A percentile compares a stretch with the other conserved stretches of the same genome.
Evolutionary conservation across 1,139 yeast genomes (phyloP).

Genomic region (Zygotorulaspora mrakii): DNA sequence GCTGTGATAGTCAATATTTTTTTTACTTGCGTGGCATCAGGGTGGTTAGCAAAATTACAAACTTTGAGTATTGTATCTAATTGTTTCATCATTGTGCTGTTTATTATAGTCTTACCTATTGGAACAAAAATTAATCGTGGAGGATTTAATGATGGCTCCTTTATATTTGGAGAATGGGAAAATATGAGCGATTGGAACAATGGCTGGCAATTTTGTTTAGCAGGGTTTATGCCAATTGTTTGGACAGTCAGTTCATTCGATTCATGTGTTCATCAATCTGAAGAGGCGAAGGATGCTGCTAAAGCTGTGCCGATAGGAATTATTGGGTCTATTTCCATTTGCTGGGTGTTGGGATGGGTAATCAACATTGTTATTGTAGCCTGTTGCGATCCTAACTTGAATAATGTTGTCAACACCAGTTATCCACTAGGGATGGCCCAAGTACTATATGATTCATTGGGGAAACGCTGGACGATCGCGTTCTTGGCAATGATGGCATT

Average conservation of each 20-base stretch:
- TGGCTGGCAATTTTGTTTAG: slow-evolving; percentile 57
- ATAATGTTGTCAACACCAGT: slow-evolving; percentile 41
- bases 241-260: slow-evolving; percentile 71
- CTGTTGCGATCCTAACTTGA: slow-evolving; percentile 52
- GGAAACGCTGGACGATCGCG: slow-evolving; percentile 65
- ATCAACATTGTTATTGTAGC: slow-evolving; percentile 54
- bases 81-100: slow-evolving; percentile 50
- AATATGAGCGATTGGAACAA: slow-evolving; percentile 56
- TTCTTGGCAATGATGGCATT: slow-evolving; percentile 56
- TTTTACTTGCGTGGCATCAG: slow-evolving; percentile 50
- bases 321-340: slow-evolving; percentile 49
- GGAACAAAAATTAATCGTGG: slow-evolving; percentile 41
- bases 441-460: slow-evolving; percentile 59
- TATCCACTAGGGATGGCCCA: slow-evolving; percentile 63
- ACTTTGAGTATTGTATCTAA: slow-evolving; percentile 56
- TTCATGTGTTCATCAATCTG: slow-evolving; percentile 68
- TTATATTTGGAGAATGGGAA: slow-evolving; percentile 54
- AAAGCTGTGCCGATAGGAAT: slow-evolving; percentile 68
- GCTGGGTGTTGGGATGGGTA: slow-evolving; percentile 60
- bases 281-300: slow-evolving; percentile 65
- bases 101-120: slow-evolving; percentile 63
- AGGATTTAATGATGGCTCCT: slow-evolving; percentile 41
- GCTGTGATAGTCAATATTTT: slow-evolving; percentile 45
- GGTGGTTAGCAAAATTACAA: slow-evolving; percentile 55
- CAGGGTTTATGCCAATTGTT: slow-evolving; percentile 54